Conservation (phyloP, 331 rosid genomes). For the Spiraea crenata region DNA sequence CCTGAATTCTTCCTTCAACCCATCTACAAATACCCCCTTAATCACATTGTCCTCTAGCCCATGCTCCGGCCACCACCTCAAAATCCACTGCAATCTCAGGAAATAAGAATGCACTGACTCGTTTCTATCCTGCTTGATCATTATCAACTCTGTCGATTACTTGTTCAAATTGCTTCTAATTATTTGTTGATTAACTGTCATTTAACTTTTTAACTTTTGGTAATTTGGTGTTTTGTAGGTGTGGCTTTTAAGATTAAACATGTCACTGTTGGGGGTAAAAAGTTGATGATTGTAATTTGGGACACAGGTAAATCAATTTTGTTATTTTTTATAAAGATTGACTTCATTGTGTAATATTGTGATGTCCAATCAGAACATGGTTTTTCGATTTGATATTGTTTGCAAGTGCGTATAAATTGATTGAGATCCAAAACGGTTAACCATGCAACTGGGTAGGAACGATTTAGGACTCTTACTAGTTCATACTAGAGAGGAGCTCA, state of each 20-base stretch:
- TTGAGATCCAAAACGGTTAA: background rate
- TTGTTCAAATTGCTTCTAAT: constrained; percentile 62
- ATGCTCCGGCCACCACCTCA: constrained; percentile 52
- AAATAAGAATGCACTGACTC: constrained; percentile 59
- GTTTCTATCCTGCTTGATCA: constrained; percentile 36
- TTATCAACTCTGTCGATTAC: constrained; percentile 56
- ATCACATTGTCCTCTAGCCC: constrained; percentile 43
- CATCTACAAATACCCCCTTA: constrained; percentile 46
- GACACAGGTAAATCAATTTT: constrained; percentile 57
- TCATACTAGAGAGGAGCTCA: constrained; percentile 88
- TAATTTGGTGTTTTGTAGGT: constrained; percentile 38
- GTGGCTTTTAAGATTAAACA: constrained; percentile 73
- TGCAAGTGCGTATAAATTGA: constrained; percentile 9
- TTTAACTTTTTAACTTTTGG: background rate
- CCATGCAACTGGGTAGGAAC: constrained; percentile 78
- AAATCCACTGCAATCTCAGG: constrained; percentile 53
- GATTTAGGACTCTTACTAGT: constrained; percentile 80
- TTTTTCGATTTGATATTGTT: background rate
- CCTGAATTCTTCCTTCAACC: constrained; percentile 47
- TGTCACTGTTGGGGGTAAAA: constrained; percentile 50
- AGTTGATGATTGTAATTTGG: constrained; percentile 80
- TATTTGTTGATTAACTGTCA: background rate
- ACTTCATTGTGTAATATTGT: background rate
- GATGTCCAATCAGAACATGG: background rate
- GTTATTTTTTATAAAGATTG: background rate